Base-by-base conservation (phyloP, 2,329 filamentous ascomycete genomes). In the Colletotrichum sp. region DNA sequence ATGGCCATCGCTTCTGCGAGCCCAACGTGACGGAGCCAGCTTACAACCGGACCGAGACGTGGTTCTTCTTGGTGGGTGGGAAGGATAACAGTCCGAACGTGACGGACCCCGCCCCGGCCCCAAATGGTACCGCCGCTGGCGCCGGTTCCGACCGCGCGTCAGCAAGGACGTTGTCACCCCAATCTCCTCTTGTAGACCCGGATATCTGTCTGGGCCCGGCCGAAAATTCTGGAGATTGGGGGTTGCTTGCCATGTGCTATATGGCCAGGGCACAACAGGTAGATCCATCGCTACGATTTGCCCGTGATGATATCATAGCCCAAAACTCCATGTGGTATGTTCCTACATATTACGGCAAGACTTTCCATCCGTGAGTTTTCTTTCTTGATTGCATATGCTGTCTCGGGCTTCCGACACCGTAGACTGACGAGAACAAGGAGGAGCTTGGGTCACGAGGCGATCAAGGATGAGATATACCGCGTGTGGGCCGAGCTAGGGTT, bases 1-100 rank as follows among this genome's bases (percentile, higher is more conserved):
- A 85, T 2, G 85, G 86, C 6, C 86, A 88, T 76, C 84, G 86
- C 8, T 88, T 85, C 72, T 86, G 84, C 74, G 84, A 86, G 76
- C 79, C 77, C 18, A 78, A 77, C 58, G 81, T 85, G 6, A 78
- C 76, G 15, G 86, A 88, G 76, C 86, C 86, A 8, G 86, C 85
- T 64, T 87, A 87, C 69, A 76, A 77, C 6, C 81, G 84, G 33
- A 80, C 80, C 24, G 84, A 85, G 27, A 87, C 85, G 0, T 88
- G 85, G 85, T 88, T 88, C 75, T 88, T 87, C 75, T 82, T 86
- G 31, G 85, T 87, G 5, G 86, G 86, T 6, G 86, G 85, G 4
- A 73, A 76, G 5, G 86, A 88, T 66, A 86, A 86, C 62, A 63
- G 68, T 29, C 69, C 72, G 13, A 67, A 74, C 12, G 21, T 62